phyloP scores from a whole-genome alignment of 2,329 filamentous ascomycete genomes.

The Coccinonectria pachysandricola region DNA sequence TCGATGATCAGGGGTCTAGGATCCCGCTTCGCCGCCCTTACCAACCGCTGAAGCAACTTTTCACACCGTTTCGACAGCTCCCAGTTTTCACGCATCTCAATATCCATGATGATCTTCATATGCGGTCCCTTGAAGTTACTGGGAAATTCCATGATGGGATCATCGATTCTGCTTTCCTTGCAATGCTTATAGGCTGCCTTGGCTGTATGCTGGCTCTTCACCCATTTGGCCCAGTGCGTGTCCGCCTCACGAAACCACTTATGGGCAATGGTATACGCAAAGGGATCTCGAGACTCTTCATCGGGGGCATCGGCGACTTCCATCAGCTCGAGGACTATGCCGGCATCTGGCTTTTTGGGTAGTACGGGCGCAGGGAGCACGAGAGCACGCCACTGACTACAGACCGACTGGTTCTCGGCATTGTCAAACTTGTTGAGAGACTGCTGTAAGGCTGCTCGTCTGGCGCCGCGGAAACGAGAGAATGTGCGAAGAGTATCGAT shows the following conservation, averaged over 20 bases:
- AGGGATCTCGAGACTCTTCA: constrained; percentile 17
- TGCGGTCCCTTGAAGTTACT: constrained; percentile 16
- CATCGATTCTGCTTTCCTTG: constrained; percentile 1
- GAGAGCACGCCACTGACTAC: constrained; percentile 27
- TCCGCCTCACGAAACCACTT: constrained; percentile 12
- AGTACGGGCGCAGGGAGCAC: constrained; percentile 21
- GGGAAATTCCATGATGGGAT: constrained; percentile 15
- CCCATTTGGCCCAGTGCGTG: constrained; percentile 12
- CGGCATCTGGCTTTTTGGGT: constrained; percentile 9
- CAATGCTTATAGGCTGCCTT: constrained; percentile 10
- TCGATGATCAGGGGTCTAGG: constrained; percentile 10
- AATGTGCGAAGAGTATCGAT: constrained; percentile 17
- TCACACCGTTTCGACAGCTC: constrained; percentile 7
- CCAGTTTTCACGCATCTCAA: constrained; percentile 13
- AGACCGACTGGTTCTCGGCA: constrained; percentile 26
- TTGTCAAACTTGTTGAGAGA: constrained; percentile 28
- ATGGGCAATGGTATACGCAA: constrained; percentile 17
- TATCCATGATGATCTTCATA: constrained; percentile 11
- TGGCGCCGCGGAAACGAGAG: constrained; percentile 29
- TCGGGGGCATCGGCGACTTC: constrained; percentile 12
- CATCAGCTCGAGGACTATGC: constrained; percentile 13
- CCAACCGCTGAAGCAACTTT: constrained; percentile 7
- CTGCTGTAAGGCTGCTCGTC: constrained; percentile 35
- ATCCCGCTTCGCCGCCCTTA: constrained; percentile 7
- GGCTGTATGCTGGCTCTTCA: constrained; percentile 5